Conservation (phyloP, 371 early-diverging fungal genomes). For the Lichtheimia hyalospora region DNA sequence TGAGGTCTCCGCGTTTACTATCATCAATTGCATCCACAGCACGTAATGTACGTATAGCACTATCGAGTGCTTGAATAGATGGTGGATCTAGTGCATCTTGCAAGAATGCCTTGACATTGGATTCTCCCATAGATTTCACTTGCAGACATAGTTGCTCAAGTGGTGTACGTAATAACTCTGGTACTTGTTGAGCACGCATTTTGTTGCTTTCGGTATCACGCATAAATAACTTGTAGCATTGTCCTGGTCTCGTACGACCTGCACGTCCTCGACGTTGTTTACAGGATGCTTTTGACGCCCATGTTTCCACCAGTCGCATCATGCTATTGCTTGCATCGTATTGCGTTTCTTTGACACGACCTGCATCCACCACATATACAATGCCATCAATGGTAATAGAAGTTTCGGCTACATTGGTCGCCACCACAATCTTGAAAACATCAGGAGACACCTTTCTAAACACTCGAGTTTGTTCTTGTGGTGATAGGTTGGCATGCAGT, state of each 20-base stretch:
- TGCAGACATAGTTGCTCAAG: conserved; percentile 81
- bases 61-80: conserved; percentile 56
- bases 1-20: conserved; percentile 57
- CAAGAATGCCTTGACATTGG: conserved; percentile 60
- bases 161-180: conserved; percentile 82
- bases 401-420: conserved; percentile 97
- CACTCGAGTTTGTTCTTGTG: conserved; percentile 67
- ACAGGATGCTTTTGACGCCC: conserved; percentile 79
- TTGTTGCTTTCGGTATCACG: conserved; percentile 41
- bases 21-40: conserved; percentile 61
- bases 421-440: conserved; percentile 86
- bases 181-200: conserved; percentile 67
- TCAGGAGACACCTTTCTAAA: conserved; percentile 58
- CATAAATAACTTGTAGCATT: conserved; percentile 73
- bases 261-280: conserved; percentile 93
- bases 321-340: conserved; percentile 63
- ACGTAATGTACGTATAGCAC: conserved; percentile 58
- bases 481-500: conserved; percentile 78
- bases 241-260: conserved; percentile 86
- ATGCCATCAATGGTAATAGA: conserved; percentile 91
- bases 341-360: conserved; percentile 80
- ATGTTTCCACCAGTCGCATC: conserved; percentile 53
- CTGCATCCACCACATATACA: conserved; percentile 92
- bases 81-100: conserved; percentile 77
- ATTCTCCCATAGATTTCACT: conserved; percentile 74